A percentile compares a stretch with the other conserved stretches of the same genome.
These are phyloP conservation scores for Chloris gayana DNA, from an alignment of 176 grass and related monocot genomes.

Conservation along the genomic window DNA sequence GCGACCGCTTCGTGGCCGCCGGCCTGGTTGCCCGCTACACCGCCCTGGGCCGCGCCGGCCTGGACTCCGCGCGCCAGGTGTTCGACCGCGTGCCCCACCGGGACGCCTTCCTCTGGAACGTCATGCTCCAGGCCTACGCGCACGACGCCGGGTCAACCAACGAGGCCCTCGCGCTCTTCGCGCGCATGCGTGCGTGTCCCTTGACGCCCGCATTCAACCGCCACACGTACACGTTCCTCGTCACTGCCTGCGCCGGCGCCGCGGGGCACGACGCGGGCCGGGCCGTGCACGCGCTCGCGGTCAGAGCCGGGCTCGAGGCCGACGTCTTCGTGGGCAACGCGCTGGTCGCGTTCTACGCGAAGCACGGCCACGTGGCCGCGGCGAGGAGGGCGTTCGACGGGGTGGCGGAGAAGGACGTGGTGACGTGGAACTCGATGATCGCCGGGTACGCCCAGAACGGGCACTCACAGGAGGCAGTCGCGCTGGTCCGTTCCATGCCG, in stretches of 20 bases:
- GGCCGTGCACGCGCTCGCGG: background rate
- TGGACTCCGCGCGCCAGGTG: background rate
- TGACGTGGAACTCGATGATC: constrained; percentile 18
- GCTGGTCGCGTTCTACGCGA: background rate
- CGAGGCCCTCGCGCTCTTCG: background rate
- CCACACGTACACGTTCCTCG: constrained; percentile 14
- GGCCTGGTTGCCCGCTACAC: background rate
- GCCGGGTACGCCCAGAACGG: constrained; percentile 15
- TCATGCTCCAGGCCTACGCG: background rate
- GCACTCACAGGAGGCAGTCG: background rate
- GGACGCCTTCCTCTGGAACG: constrained; percentile 5
- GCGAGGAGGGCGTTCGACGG: constrained; percentile 11
- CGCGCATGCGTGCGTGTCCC: background rate
- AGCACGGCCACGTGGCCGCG: background rate
- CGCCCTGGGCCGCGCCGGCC: background rate
- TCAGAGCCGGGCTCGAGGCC: background rate
- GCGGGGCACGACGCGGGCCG: background rate
- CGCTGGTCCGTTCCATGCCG: background rate
- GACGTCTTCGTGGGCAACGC: constrained; percentile 3
- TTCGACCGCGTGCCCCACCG: background rate
- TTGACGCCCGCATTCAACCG: background rate
- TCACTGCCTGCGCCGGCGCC: background rate
- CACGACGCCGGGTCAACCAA: background rate
- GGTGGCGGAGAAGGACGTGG: background rate
- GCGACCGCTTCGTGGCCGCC: background rate